Base-by-base conservation (phyloP, 108 stramenopile species). In the Pseudonitzschia multiseries region DNA sequence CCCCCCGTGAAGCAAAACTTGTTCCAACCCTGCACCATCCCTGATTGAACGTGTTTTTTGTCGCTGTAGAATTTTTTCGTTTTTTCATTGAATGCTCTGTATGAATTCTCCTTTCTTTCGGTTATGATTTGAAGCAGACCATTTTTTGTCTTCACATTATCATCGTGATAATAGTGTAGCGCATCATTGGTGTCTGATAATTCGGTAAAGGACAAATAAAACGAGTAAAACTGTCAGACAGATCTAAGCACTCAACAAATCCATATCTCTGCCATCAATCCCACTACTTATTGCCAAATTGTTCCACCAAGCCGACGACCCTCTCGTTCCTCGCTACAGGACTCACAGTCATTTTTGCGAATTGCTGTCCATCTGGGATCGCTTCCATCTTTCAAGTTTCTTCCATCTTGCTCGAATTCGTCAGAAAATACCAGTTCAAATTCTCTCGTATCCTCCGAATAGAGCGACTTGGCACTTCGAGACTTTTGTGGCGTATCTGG, bases 361-460 rank as follows among this genome's bases (percentile, higher is more conserved):
- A 97, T 50, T 1, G 97, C 97, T 20, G 96, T 97, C 98, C 98
- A 99, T 63, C 89, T 76, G 18, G 98, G 96, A 81, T 99, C 98
- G 28, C 81, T 67, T 41, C 98, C 98, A 81, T 99, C 96, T 42
- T 84, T 63, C 77, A 99, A 97, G 20, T 81, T 84, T 56, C 98
- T 77, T n/a, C 89, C 90, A 1, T 81, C 84, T 61, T 82, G 81
- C 63, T 99, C 87, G 78, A 99, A 99, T 73, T 97, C 97, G 72
- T 97, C 97, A 13, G 93, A 93, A 71, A 99, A 95, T 78, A 94
- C 91, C 68, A 94, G 67, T 69, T 91, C 78, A 68, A 83, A 91
- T 20, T 82, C 69, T 65, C 90, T 72, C 28, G 74, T 56, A 74
- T 92, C 93, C 2, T 36, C 63, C 22, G 40, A 17, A 43, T 66